Conservation (phyloP, 2,329 filamentous ascomycete species). For the Stachybotrys chlorohalonatus region DNA sequence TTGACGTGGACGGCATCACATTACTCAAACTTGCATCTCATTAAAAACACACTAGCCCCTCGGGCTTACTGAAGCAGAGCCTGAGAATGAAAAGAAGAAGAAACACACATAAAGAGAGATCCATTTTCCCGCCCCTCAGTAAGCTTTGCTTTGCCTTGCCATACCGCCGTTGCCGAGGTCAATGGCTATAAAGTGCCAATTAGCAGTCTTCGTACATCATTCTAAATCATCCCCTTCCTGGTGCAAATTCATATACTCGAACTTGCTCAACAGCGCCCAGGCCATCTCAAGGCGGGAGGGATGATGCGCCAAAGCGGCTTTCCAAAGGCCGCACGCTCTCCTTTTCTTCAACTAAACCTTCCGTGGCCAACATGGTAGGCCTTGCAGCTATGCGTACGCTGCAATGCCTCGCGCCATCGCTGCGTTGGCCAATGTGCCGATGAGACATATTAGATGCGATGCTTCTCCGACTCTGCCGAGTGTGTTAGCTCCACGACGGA, state of each 20-base stretch:
- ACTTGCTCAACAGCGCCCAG: slow-evolving; percentile 5
- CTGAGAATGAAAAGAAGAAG: not conserved
- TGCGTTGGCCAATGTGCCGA: not conserved
- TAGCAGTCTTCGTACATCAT: not conserved
- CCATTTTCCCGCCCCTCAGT: not conserved
- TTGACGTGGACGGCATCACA: too few species aligned
- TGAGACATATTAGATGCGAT: slow-evolving; percentile 24
- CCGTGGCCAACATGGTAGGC: too few species aligned
- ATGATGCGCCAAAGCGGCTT: too few species aligned
- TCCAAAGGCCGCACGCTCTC: not conserved
- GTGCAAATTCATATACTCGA: not conserved
- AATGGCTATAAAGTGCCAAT: not conserved
- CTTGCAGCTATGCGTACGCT: not conserved
- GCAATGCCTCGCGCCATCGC: not conserved
- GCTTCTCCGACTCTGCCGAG: slow-evolving; percentile 34
- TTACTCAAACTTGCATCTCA: too few species aligned
- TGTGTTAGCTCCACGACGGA: not conserved
- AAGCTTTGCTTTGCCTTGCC: not conserved
- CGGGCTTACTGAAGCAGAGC: too few species aligned
- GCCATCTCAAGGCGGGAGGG: not conserved
- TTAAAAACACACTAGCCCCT: too few species aligned
- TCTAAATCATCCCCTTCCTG: not conserved
- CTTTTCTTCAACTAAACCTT: not conserved
- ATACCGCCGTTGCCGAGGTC: not conserved
- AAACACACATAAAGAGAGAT: not conserved